These are phyloP conservation scores for Trichosporon sp. DNA, from an alignment of 1,284 basidiomycete genomes.

Conservation along the genomic window DNA sequence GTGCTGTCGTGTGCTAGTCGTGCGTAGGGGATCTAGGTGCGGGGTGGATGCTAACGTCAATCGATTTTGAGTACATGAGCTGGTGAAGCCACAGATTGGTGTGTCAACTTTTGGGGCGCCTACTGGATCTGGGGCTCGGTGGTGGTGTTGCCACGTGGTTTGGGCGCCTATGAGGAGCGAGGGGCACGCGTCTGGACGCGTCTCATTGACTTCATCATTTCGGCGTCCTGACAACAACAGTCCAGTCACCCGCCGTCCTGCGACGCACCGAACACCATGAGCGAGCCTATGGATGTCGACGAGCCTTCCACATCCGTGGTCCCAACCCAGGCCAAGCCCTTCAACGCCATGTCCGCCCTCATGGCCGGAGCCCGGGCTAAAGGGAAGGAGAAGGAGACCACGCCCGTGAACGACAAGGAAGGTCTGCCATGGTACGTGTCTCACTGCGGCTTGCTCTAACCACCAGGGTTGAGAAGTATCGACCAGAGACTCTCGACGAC, in stretches of 20 bases:
- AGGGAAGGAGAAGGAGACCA: slow-evolving; percentile 40
- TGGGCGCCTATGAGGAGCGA: background rate
- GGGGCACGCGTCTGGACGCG: background rate
- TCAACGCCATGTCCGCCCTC: slow-evolving; percentile 42
- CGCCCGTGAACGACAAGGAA: slow-evolving; percentile 33
- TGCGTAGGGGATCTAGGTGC: background rate
- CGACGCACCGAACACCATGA: slow-evolving; percentile 11
- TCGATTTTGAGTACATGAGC: slow-evolving; percentile 7
- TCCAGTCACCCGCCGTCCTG: background rate
- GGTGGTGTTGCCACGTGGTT: background rate
- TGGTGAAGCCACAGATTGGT: slow-evolving; percentile 4
- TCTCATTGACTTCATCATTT: background rate
- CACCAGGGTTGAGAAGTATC: slow-evolving; percentile 91
- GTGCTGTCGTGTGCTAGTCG: slow-evolving; percentile 2
- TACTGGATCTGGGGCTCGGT: background rate
- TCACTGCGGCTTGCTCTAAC: background rate
- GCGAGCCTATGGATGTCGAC: slow-evolving; percentile 33
- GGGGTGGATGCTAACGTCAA: background rate
- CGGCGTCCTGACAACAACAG: slow-evolving; percentile 1
- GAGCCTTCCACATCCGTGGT: slow-evolving; percentile 16
- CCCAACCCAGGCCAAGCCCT: slow-evolving; percentile 14
- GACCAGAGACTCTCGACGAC: slow-evolving; percentile 79
- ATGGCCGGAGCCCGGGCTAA: slow-evolving; percentile 43
- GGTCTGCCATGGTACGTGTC: slow-evolving; percentile 46
- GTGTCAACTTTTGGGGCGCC: background rate